Base-by-base conservation (phyloP, 2,329 filamentous ascomycete species). In the Fusarium sarcochroum region DNA sequence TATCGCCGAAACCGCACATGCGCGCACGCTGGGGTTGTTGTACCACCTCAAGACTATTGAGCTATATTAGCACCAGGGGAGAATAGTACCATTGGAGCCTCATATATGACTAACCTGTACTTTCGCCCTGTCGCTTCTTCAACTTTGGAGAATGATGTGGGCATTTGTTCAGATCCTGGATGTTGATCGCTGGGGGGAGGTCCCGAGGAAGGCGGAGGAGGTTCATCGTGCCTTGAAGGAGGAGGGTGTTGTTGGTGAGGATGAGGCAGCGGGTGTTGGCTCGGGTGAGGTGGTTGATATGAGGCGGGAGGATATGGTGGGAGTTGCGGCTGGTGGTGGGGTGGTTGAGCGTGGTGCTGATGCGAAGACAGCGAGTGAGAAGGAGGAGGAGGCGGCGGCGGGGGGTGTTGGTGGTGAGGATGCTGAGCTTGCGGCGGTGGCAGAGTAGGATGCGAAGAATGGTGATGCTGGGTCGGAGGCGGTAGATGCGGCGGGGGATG, bases 1-100 rank as follows among this genome's bases (percentile, higher is more conserved):
- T 99, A 83, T 99, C 96, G 66, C 96, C 96, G 82, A 98, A 99
- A 9, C 96, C 96, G 82, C 96, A 99, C 96, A 98, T 98, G 65
- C 96, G 92, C 70, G 96, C 96, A 74, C 96, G 90, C 74, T 93
- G 87, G 50, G 96, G 96, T 79, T 98, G 94, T 82, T 99, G 96
- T 70, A 93, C 90, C 63, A 98, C 93, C 70, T 90, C 84, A 50
- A 97, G 86, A 65, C 90, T 91, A 69, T 56, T 32, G 35, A 35
- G 17, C 14, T 40, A 42, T 34, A 51, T 78, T 56, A 76, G 73
- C 44, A 30, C 25, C 27, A 35, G 15, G 51, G 32, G 11, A 5
- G 45, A 35, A n/a, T 10, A 34, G 20, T n/a, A 52, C 37, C 42
- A 38, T 18, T 23, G 11, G 30, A 20, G 34, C 14, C 10, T 37